These are phyloP conservation scores for Boehmeria nivea DNA, from an alignment of 306 rosid genomes.

Conservation along the genomic window DNA sequence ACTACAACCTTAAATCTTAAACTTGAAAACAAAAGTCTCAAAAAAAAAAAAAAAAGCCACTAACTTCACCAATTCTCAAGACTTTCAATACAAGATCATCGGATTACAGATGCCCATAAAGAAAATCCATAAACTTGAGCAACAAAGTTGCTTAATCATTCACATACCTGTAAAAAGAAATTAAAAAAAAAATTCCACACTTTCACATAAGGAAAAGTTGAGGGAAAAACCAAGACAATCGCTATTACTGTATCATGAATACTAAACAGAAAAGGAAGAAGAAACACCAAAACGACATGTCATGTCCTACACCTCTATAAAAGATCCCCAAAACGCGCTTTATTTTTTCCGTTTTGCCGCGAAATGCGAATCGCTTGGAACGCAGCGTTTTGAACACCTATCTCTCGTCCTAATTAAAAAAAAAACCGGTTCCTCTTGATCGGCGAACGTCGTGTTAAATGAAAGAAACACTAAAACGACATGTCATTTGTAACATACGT, in stretches of 20 bases:
- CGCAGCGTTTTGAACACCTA: too few species aligned
- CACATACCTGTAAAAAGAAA: neutral
- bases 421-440: too few species aligned
- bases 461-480: neutral
- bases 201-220: neutral
- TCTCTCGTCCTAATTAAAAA: too few species aligned
- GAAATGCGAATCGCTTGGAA: too few species aligned
- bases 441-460: too few species aligned
- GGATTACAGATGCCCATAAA: neutral
- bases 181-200: too few species aligned
- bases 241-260: neutral
- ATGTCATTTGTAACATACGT: too few species aligned
- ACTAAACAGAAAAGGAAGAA: neutral
- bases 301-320: neutral
- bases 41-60: neutral
- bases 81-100: too few species aligned
- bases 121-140: neutral
- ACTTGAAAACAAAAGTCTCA: neutral
- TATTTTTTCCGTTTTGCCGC: neutral
- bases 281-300: neutral
- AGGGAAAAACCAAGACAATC: too few species aligned
- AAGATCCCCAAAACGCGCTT: neutral
- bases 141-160: neutral
- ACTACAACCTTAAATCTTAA: too few species aligned
- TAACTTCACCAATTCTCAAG: neutral